Evolutionary conservation across 306 rosid species (phyloP).

Genomic region (Macrotyloma uniflorum): DNA sequence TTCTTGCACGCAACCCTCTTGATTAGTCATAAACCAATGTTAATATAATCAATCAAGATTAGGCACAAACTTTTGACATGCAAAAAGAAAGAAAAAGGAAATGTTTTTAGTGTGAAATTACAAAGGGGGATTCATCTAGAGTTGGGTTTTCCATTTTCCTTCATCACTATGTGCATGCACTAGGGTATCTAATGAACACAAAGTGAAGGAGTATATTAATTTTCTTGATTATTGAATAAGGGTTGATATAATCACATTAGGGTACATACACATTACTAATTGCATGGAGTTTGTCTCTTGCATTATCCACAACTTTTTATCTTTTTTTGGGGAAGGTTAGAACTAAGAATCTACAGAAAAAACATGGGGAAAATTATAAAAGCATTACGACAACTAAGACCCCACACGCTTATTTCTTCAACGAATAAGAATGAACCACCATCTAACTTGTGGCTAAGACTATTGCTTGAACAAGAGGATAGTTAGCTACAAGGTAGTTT

Average conservation of each 20-base stretch:
- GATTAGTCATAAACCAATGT: slow-evolving; percentile 3
- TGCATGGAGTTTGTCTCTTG: neutral
- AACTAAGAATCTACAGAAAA: neutral
- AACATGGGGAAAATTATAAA: neutral
- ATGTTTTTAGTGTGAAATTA: neutral
- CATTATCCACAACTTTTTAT: neutral
- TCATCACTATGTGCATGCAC: too few species aligned
- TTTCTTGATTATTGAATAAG: neutral
- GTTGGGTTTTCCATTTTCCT: neutral
- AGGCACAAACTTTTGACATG: slow-evolving; percentile 55
- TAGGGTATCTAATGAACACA: neutral
- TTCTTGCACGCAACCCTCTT: slow-evolving; percentile 32
- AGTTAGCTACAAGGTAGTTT: neutral
- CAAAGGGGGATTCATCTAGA: slow-evolving; percentile 2
- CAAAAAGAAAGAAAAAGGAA: neutral
- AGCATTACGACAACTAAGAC: slow-evolving; percentile 15
- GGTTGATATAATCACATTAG: neutral
- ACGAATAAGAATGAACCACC: neutral
- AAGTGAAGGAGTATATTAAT: neutral
- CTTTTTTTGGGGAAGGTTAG: neutral
- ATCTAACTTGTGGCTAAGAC: slow-evolving; percentile 16
- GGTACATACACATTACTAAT: neutral
- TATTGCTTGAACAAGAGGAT: neutral
- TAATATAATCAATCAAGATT: slow-evolving; percentile 16
- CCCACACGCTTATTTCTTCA: slow-evolving; percentile 31